A percentile compares a stretch with the other conserved stretches of the same genome.
Conservation (phyloP, 305 asterid species). For the Fraxinus floribunda region DNA sequence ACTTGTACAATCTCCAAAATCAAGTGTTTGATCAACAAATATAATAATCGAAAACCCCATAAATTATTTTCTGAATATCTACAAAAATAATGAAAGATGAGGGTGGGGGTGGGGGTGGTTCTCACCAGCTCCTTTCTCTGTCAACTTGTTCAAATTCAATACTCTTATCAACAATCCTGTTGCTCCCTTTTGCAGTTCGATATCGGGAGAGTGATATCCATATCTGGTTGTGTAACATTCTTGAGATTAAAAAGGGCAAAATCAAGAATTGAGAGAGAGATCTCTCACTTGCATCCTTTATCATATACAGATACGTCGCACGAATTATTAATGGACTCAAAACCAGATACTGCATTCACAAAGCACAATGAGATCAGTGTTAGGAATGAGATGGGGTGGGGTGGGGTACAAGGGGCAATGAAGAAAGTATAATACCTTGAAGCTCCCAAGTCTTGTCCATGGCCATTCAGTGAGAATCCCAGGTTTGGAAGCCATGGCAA, state of each 20-base stretch:
- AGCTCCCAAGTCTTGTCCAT: slow-evolving; percentile 66
- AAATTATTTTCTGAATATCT: not conserved
- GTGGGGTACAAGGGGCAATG: not conserved
- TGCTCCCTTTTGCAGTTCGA: slow-evolving; percentile 30
- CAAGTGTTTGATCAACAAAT: not conserved
- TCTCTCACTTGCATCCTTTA: slow-evolving; percentile 15
- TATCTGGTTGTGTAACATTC: slow-evolving; percentile 20
- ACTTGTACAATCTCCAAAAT: not conserved
- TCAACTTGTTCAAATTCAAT: slow-evolving; percentile 30
- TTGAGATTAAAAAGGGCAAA: not conserved
- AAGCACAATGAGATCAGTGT: not conserved
- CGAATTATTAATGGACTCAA: slow-evolving; percentile 29
- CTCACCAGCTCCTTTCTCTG: slow-evolving; percentile 20
- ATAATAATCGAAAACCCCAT: not conserved
- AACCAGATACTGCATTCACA: slow-evolving; percentile 27
- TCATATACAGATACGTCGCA: slow-evolving; percentile 17
- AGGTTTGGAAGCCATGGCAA: slow-evolving; percentile 65
- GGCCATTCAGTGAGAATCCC: slow-evolving; percentile 77
- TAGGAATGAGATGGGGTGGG: not conserved
- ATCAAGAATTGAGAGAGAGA: slow-evolving; percentile 5
- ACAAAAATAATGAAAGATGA: not conserved
- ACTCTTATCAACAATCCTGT: slow-evolving; percentile 28
- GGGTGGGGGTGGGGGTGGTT: not conserved
- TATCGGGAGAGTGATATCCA: slow-evolving; percentile 30
- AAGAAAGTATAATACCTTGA: slow-evolving; percentile 41